These are phyloP conservation scores for Vigna reflexopilosa DNA, from an alignment of 306 rosid genomes.

Conservation along the genomic window DNA sequence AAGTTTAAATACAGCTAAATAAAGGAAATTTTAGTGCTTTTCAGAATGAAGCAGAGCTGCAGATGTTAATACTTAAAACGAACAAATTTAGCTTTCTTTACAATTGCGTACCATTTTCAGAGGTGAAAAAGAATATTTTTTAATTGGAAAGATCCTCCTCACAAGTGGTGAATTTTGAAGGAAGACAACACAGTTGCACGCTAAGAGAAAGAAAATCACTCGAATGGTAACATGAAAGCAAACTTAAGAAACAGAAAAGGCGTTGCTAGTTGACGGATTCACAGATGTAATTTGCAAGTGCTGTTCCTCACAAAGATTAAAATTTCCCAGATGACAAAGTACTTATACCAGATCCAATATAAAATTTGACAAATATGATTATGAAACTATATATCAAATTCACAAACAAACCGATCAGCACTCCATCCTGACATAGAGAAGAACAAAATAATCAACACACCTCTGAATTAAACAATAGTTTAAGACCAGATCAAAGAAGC, in stretches of 20 bases:
- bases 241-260: slow-evolving; percentile 13
- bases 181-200: slow-evolving; percentile 15
- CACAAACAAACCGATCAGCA: slow-evolving; percentile 77
- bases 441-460: slow-evolving; percentile 82
- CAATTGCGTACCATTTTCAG: background rate
- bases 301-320: slow-evolving; percentile 42
- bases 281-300: slow-evolving; percentile 36
- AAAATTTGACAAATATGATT: slow-evolving; percentile 59
- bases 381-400: slow-evolving; percentile 63
- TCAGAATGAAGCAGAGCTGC: slow-evolving; percentile 32
- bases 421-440: slow-evolving; percentile 66
- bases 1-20: background rate
- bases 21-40: slow-evolving; percentile 29
- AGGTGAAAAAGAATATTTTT: background rate
- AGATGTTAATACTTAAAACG: slow-evolving; percentile 19
- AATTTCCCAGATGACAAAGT: slow-evolving; percentile 45
- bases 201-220: background rate
- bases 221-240: slow-evolving; percentile 26
- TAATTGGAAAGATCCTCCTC: background rate
- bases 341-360: slow-evolving; percentile 45
- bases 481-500: slow-evolving; percentile 71
- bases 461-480: slow-evolving; percentile 75
- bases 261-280: slow-evolving; percentile 24
- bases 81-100: slow-evolving; percentile 38
- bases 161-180: slow-evolving; percentile 38